Percentiles rank a stretch among this genome's conserved stretches.
These are phyloP conservation scores for Glycyrrhiza uralensis DNA, from an alignment of 306 rosid genomes.

Conservation along the genomic window DNA sequence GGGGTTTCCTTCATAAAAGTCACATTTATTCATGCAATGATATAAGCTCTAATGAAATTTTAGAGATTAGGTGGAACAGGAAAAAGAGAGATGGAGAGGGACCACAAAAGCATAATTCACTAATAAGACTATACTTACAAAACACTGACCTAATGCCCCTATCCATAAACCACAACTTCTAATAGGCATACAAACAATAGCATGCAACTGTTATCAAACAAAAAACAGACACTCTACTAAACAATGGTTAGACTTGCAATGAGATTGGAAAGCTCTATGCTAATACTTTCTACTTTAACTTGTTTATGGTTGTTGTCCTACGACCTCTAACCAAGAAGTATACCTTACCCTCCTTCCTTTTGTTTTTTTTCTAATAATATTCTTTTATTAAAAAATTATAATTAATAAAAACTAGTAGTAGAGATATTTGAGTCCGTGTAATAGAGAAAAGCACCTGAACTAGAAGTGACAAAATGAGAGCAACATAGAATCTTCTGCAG, in stretches of 20 bases:
- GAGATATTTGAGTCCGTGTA: conserved; percentile 12
- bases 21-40: conserved; percentile 2
- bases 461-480: conserved; percentile 86
- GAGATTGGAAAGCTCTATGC: neutral
- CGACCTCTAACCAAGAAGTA: conserved; percentile 1
- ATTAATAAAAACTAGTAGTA: neutral
- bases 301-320: neutral
- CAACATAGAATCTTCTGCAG: conserved; percentile 90
- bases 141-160: neutral
- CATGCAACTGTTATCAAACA: no score
- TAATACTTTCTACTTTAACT: neutral
- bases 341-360: neutral
- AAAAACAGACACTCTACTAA: no score
- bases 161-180: no score
- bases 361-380: neutral
- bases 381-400: neutral
- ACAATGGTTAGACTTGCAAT: conserved; percentile 15
- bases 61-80: neutral
- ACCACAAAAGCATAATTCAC: neutral
- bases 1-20: conserved; percentile 73
- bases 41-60: neutral
- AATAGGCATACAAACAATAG: no score
- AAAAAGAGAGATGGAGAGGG: neutral
- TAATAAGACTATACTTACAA: neutral
- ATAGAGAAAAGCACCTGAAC: conserved; percentile 69